Evolutionary conservation across 768 basidiomycete genomes (phyloP).

Genomic region (Tylopilus sp.): DNA sequence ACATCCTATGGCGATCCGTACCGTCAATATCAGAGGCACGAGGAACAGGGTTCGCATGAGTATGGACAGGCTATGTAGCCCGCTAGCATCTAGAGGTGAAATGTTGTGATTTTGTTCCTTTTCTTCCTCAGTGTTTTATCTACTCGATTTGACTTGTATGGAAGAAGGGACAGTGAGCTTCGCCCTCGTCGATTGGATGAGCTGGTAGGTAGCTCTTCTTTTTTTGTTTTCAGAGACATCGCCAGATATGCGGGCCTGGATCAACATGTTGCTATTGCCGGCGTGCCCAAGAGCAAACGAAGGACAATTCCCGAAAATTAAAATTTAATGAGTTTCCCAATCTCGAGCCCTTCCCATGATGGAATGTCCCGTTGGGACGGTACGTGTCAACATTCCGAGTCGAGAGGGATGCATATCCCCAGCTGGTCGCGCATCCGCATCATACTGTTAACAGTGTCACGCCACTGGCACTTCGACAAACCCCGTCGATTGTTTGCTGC

Average conservation of each 20-base stretch:
- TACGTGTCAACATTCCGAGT: too few relatives aligned
- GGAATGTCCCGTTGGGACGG: too few relatives aligned
- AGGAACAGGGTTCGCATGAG: slow-evolving; percentile 26
- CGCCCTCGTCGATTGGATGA: not conserved
- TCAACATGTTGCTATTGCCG: too few relatives aligned
- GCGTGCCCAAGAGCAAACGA: too few relatives aligned
- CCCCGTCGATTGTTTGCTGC: too few relatives aligned
- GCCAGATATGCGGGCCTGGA: not conserved
- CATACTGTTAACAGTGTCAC: too few relatives aligned
- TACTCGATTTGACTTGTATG: slow-evolving; percentile 23
- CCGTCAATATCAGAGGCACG: slow-evolving; percentile 29
- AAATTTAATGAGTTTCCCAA: too few relatives aligned
- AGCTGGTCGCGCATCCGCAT: too few relatives aligned
- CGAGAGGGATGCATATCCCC: too few relatives aligned
- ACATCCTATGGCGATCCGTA: slow-evolving; percentile 27
- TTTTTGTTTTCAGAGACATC: not conserved
- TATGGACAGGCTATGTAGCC: slow-evolving; percentile 34
- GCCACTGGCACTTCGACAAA: too few relatives aligned
- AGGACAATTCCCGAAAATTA: too few relatives aligned
- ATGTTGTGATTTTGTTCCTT: slow-evolving; percentile 15
- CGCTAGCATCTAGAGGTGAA: slow-evolving; percentile 12
- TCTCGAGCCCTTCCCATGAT: too few relatives aligned
- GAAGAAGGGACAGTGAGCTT: not conserved
- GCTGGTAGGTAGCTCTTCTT: not conserved
- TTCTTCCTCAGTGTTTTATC: slow-evolving; percentile 23